Evolutionary conservation across 2,329 filamentous ascomycete genomes (phyloP).

Genomic region (Pseudocercospora cruenta): DNA sequence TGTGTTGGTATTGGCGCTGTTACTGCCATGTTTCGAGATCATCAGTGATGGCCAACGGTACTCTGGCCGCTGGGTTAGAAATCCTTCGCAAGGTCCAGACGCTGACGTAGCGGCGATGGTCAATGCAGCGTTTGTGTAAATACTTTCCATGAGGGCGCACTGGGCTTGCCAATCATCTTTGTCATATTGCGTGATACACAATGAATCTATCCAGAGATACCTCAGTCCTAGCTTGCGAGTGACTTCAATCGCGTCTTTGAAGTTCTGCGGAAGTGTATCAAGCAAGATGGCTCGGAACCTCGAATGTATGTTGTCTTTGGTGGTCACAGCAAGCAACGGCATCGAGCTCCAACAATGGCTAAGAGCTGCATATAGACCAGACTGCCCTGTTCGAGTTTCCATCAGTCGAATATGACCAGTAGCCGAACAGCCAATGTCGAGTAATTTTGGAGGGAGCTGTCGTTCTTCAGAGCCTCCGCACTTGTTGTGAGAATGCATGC

Average conservation of each 20-base stretch:
- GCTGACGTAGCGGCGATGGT: neutral
- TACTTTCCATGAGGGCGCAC: neutral
- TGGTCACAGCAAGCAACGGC: neutral
- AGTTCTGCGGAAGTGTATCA: neutral
- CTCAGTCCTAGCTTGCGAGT: neutral
- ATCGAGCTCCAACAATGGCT: neutral
- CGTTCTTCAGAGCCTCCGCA: neutral
- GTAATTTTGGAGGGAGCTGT: neutral
- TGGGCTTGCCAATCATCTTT: conserved; percentile 7
- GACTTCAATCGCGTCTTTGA: neutral
- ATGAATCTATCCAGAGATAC: conserved; percentile 12
- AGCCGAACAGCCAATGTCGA: neutral
- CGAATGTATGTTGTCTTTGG: neutral
- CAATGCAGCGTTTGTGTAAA: conserved; percentile 8
- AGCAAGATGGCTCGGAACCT: neutral
- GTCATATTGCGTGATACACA: conserved; percentile 13
- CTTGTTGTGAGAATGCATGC: too few species aligned
- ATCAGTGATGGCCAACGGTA: neutral
- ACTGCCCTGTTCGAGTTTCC: neutral
- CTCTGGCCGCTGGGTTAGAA: neutral
- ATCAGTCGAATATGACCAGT: neutral
- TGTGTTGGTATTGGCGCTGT: too few species aligned
- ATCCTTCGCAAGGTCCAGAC: neutral
- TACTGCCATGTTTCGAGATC: neutral
- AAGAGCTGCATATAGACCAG: neutral